Percentiles rank a stretch among this genome's conserved stretches.
These are phyloP conservation scores for Tripterygium wilfordii DNA, from an alignment of 177 flowering plant genomes.

Conservation along the genomic window DNA sequence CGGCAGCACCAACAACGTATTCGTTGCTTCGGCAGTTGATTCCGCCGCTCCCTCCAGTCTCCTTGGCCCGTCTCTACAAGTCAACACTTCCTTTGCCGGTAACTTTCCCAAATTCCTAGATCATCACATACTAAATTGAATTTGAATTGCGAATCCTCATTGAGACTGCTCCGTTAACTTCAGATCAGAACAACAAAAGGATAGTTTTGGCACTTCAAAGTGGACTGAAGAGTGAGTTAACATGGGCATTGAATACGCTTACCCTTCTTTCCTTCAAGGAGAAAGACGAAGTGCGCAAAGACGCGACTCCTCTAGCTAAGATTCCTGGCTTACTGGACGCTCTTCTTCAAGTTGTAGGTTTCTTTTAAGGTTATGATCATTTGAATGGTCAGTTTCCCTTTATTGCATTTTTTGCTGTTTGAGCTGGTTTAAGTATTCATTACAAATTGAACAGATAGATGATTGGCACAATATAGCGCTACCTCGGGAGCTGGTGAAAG, in stretches of 20 bases:
- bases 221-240: constrained; percentile 93
- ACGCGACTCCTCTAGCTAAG: constrained; percentile 86
- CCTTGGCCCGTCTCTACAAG: constrained; percentile 92
- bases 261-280: constrained; percentile 95
- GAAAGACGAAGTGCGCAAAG: constrained; percentile 85
- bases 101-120: constrained; percentile 20
- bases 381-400: no score
- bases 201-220: constrained; percentile 95
- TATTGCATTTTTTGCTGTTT: no score
- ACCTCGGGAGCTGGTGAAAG: constrained; percentile 58
- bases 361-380: constrained; percentile 1
- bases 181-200: constrained; percentile 94
- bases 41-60: constrained; percentile 60
- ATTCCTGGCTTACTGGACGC: constrained; percentile 92
- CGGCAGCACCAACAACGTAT: constrained; percentile 63
- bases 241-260: constrained; percentile 92
- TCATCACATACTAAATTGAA: no score
- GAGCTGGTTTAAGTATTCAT: no score
- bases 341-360: constrained; percentile 91
- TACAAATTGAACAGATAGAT: constrained; percentile 69
- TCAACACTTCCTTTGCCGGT: constrained; percentile 84
- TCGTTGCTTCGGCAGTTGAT: constrained; percentile 45
- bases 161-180: background rate
- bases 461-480: constrained; percentile 96
- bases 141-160: no score